Base-by-base conservation (phyloP, 73 alveolate species). In the Blepharisma japonicum region DNA sequence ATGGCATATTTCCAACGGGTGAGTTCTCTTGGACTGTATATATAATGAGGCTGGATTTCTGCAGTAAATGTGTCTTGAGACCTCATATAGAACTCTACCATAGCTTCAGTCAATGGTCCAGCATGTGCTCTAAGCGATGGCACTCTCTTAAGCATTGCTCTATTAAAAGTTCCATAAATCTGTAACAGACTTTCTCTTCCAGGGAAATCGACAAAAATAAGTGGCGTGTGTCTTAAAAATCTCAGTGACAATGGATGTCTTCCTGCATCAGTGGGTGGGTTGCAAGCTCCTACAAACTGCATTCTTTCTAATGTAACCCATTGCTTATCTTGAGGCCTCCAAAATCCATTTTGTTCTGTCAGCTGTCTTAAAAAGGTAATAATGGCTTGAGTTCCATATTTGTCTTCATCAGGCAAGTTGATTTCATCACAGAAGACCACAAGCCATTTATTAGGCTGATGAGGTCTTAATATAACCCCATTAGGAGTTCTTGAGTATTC, bases 221-320 rank as follows among this genome's bases (percentile, higher is more conserved):
- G 82, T 0, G 99, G 99, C 66, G 96, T 86, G 83, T 97, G 99
- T 66, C 99, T 82, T 71, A 97, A 80, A 84, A 97, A 97, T 68
- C 99, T 84, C 50, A 94, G 97, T 42, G 97, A 83, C 78, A 97
- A 87, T 6, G 99, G 99, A 77, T 91, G 96, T 77, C 99, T 89
- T 5, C 99, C 99, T 14, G 97, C 97, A 86, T 97, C 99, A 0
- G 99, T 97, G 27, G 99, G 99, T 9, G 99, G 99, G 77, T 97
- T 97, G 84, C 98, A 96, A 55, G 98, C 98, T 11, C 99, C 98
- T 0, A 96, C 98, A 82, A 96, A 92, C 87, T 96, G 96, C 56
- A 96, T 94, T 71, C 99, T 92, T 74, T 96, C 99, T 56, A 96
- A 82, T 42, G 83, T 86, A 20, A 96, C 95, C 97, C 97, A 96